Base-by-base conservation (phyloP, 1,139 yeast species). In the Protomyces lactucae-debilis region DNA sequence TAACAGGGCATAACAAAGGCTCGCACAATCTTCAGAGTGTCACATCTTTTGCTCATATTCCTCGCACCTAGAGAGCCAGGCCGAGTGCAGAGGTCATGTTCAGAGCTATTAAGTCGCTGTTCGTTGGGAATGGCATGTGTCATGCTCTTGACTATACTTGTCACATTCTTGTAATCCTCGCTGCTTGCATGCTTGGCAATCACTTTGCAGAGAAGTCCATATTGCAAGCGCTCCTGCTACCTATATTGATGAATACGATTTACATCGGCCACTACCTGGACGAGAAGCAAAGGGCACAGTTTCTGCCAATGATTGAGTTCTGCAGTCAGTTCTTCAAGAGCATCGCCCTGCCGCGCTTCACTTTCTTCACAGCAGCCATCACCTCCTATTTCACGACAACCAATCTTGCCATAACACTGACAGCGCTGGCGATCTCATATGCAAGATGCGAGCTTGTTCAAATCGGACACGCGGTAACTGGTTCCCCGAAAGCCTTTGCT, bases 361-460 rank as follows among this genome's bases (percentile, higher is more conserved):
- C 53, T 6, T 52, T 59, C 36, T 40, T 52, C 18, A 23, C 45
- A 9, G 63, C 63, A 9, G 63, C 63, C 6, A 16, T 59, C 18
- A n/a, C 43, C 25, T 52, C 52, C 35, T 59, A 59, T 35, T 16
- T 52, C 21, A 52, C 57, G 2, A 16, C 40, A 10, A n/a, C 40
- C 16, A 16, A 52, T 14, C 16, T 59, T 51, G 43, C 12, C 23
- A 43, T 59, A 5, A 39, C 57, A 36, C 14, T 52, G 6, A 3
- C 32, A 8, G 51, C 63, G 8, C n/a, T 52, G 56, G 23, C 52
- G 6, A 39, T 52, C 9, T 37, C 57, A 21, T 16, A 23, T 14
- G 16, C 35, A 16, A 18, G 61, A 21, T 12, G 37, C 10, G 35
- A 9, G 28, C 16, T 57, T 8, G 46, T 52, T 18, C 14, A n/a